These are phyloP conservation scores for Beauveria medogensis DNA, from an alignment of 2,329 filamentous ascomycete species.

Conservation along the genomic window DNA sequence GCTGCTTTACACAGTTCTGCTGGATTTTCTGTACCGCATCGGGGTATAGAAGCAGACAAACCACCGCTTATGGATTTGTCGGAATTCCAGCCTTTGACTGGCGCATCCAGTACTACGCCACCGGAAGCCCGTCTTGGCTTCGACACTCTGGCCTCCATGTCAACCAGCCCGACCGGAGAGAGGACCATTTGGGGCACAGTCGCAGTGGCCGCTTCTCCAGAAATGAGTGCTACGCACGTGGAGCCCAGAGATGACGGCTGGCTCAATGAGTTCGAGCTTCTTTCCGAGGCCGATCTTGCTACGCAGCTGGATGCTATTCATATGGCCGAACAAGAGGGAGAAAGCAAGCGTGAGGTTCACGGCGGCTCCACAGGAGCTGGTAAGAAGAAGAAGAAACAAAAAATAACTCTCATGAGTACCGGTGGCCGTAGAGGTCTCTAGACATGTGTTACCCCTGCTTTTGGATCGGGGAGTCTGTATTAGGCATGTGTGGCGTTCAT, in stretches of 20 bases:
- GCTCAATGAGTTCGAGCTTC: slow-evolving; percentile 71
- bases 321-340: slow-evolving; percentile 24
- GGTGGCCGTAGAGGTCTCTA: slow-evolving; percentile 42
- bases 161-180: slow-evolving; percentile 67
- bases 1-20: slow-evolving; percentile 52
- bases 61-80: slow-evolving; percentile 40
- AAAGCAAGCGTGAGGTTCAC: background rate
- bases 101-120: slow-evolving; percentile 42
- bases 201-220: slow-evolving; percentile 53
- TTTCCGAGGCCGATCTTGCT: slow-evolving; percentile 52
- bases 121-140: slow-evolving; percentile 55
- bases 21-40: slow-evolving; percentile 30
- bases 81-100: slow-evolving; percentile 57
- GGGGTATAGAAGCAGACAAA: slow-evolving; percentile 30
- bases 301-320: slow-evolving; percentile 50
- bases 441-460: background rate
- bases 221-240: slow-evolving; percentile 33
- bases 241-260: slow-evolving; percentile 63
- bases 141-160: slow-evolving; percentile 64
- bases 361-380: slow-evolving; percentile 25
- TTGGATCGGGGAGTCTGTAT: background rate
- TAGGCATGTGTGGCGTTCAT: slow-evolving; percentile 10
- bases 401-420: slow-evolving; percentile 66
- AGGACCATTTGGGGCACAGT: slow-evolving; percentile 92
- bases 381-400: slow-evolving; percentile 66